phyloP scores from a whole-genome alignment of 2,329 filamentous ascomycete genomes.

The Arthrobotrys megalospora region DNA sequence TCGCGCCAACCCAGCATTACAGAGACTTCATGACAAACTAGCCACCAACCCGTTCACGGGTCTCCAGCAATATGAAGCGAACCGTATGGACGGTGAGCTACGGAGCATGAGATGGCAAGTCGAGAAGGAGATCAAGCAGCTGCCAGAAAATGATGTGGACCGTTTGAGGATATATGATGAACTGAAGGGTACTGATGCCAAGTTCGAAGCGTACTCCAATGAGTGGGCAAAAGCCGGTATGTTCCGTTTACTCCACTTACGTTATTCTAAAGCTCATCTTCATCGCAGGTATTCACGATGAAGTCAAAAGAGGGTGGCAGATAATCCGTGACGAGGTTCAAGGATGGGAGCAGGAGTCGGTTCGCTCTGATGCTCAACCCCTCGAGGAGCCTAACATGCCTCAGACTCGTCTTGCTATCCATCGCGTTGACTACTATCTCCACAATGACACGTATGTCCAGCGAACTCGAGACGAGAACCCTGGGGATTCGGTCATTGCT shows the following conservation, averaged over 20 bases:
- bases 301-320: slow-evolving; percentile 28
- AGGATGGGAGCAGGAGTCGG: slow-evolving; percentile 41
- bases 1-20: slow-evolving; percentile 35
- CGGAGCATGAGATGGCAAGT: slow-evolving; percentile 47
- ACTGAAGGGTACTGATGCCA: slow-evolving; percentile 22
- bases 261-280: background rate
- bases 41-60: slow-evolving; percentile 34
- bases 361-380: slow-evolving; percentile 7
- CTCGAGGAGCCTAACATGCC: slow-evolving; percentile 28
- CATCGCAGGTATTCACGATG: slow-evolving; percentile 19
- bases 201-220: slow-evolving; percentile 35
- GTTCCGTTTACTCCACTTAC: background rate
- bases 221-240: slow-evolving; percentile 45
- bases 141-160: slow-evolving; percentile 36
- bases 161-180: slow-evolving; percentile 23
- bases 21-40: slow-evolving; percentile 37
- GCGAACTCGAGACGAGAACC: slow-evolving; percentile 40
- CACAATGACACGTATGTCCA: slow-evolving; percentile 32
- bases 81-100: slow-evolving; percentile 34
- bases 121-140: slow-evolving; percentile 37
- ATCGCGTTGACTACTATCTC: slow-evolving; percentile 32
- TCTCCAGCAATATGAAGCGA: slow-evolving; percentile 36
- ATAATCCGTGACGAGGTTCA: slow-evolving; percentile 29
- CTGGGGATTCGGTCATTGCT: slow-evolving; percentile 37
- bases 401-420: slow-evolving; percentile 36